phyloP scores from a whole-genome alignment of 208 protist species.

The Leishmania gerbilli region DNA sequence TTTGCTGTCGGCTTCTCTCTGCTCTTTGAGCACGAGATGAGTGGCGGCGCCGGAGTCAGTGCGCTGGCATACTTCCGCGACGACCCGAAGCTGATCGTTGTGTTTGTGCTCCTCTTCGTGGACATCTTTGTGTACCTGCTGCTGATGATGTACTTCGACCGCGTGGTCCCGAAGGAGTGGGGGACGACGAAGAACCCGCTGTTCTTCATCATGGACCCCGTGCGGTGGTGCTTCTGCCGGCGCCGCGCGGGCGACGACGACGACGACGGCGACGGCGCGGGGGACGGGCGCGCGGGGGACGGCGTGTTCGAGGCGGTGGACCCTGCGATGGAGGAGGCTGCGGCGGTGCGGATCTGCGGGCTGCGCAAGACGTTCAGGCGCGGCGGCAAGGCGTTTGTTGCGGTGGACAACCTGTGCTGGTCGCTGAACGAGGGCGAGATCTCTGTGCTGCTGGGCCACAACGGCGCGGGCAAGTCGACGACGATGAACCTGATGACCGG shows the following conservation, averaged over 20 bases:
- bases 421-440: slow-evolving; percentile 54
- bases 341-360: slow-evolving; percentile 25
- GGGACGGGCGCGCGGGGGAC: slow-evolving; percentile 29
- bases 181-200: slow-evolving; percentile 58
- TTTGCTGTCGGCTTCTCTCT: slow-evolving; percentile 47
- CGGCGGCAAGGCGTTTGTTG: slow-evolving; percentile 50
- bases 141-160: slow-evolving; percentile 75
- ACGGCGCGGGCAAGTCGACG: slow-evolving; percentile 87
- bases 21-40: slow-evolving; percentile 54
- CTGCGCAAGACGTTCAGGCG: slow-evolving; percentile 36
- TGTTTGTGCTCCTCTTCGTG: slow-evolving; percentile 30
- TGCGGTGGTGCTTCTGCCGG: slow-evolving; percentile 38
- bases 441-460: slow-evolving; percentile 79
- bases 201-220: slow-evolving; percentile 65
- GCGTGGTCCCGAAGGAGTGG: slow-evolving; percentile 65
- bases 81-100: slow-evolving; percentile 43
- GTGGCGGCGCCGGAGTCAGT: slow-evolving; percentile 31
- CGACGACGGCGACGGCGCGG: slow-evolving; percentile 3
- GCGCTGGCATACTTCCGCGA: slow-evolving; percentile 40
- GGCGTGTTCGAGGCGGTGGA: slow-evolving; percentile 24
- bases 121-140: slow-evolving; percentile 68
- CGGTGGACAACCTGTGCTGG: slow-evolving; percentile 74
- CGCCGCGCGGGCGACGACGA: slow-evolving; percentile 22
- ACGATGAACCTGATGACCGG: slow-evolving; percentile 83
- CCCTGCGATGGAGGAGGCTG: slow-evolving; percentile 29